Base-by-base conservation (phyloP, 148 eudicot species). In the Silene latifolia region DNA sequence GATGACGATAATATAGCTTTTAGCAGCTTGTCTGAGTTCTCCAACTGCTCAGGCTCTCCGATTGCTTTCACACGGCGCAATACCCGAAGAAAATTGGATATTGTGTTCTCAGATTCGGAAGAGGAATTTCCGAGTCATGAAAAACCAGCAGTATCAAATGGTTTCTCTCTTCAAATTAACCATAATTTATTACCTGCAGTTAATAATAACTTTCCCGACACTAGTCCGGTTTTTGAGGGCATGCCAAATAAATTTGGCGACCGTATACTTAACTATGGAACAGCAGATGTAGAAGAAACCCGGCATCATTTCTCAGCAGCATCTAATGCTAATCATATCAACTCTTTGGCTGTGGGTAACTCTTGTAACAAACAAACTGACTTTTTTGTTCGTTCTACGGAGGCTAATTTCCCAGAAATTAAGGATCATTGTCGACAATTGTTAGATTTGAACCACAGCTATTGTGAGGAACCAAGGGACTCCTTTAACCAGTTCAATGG, bases 21-120 rank as follows among this genome's bases (percentile, higher is more conserved):
- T 56, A 72, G 48, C 73, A 81, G 77, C 80, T 68, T 82, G 47
- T 67, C 74, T 66, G 89, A 87, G 61, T 64, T 87, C 61, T 82
- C 85, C 61, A 80, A 83, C 79, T 79, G 83, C 71, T 82, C 93
- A 15, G 85, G 78, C 35, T 91, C 96, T 54, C 97, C 96, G 71
- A 79, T 87, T 78, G 89, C 89, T 79, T 85, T 82, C 75, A 59
- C 78, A 63, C 82, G 87, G 69, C 77, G 86, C 78, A 89, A 78
- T 76, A 74, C 61, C 20, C 80, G 92, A 74, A 87, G 88, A 80
- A 90, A 78, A 79, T 42, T 76, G 29, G 87, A 80, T 47, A 76
- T 82, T 6, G 86, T 95, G 76, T 83, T 83, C 39, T 90, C 97
- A 12, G 91, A 84, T 82, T 95, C 97, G 76, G 93, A 84, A 76